phyloP scores from a whole-genome alignment of 2,329 filamentous ascomycete genomes.

The Colletotrichum cereale region DNA sequence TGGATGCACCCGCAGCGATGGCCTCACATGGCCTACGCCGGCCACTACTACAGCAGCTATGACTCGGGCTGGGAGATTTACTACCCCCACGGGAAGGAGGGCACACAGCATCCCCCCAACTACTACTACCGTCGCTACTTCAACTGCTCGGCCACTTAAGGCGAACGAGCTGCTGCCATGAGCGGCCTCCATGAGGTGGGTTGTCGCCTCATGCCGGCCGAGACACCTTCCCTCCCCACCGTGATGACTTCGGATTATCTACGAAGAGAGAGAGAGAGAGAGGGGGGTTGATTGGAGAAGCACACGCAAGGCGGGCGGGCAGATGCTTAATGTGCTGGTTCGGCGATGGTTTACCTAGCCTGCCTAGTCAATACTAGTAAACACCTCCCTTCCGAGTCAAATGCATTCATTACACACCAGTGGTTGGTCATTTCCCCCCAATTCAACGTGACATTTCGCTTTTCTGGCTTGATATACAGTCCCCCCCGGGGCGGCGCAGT shows the following conservation, averaged over 20 bases:
- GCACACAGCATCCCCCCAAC: neutral
- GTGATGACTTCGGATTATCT: neutral
- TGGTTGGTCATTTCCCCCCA: neutral
- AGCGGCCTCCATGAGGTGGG: no score
- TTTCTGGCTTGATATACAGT: conserved; percentile 18
- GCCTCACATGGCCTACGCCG: conserved; percentile 26
- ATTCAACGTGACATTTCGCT: conserved; percentile 15
- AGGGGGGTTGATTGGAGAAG: neutral
- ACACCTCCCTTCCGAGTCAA: neutral
- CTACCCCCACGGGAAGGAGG: conserved; percentile 12
- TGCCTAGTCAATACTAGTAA: conserved; percentile 4
- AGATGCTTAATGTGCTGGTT: neutral
- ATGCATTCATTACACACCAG: conserved; percentile 9
- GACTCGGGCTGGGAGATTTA: conserved; percentile 24
- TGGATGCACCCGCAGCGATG: neutral
- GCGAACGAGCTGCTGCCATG: neutral
- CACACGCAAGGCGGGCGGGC: neutral
- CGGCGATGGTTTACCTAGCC: neutral
- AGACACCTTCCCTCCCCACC: no score
- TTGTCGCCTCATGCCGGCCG: neutral
- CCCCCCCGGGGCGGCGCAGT: neutral
- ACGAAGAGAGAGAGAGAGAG: neutral
- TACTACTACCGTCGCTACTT: conserved; percentile 33
- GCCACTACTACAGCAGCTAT: conserved; percentile 16
- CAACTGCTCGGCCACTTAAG: conserved; percentile 23